Conservation (phyloP, 768 basidiomycete species). For the Cystobasidium tubakii region DNA sequence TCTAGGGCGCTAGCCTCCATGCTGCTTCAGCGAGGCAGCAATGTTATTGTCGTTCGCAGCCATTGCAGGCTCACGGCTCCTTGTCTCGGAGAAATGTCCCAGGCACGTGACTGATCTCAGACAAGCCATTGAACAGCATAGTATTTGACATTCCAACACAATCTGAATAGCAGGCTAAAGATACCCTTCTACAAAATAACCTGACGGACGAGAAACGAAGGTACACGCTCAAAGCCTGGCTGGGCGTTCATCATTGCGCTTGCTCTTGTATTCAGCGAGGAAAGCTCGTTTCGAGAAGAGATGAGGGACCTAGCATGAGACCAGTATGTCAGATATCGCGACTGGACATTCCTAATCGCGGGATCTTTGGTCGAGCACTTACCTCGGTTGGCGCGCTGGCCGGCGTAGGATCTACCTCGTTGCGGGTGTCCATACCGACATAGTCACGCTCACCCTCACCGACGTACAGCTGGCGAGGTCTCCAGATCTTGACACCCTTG, state of each 20-base stretch:
- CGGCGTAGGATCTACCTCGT: conserved; percentile 51
- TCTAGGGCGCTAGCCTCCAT: too few species aligned
- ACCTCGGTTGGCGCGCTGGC: conserved; percentile 48
- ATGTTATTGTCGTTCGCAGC: too few species aligned
- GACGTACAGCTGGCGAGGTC: conserved; percentile 62
- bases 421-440: conserved; percentile 61
- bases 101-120: background rate
- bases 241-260: conserved; percentile 7
- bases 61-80: too few species aligned
- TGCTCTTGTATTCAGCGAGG: conserved; percentile 38
- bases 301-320: conserved; percentile 35
- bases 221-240: conserved; percentile 35
- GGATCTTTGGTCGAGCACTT: background rate
- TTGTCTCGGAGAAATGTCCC: too few species aligned
- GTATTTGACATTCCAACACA: background rate
- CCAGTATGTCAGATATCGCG: too few species aligned
- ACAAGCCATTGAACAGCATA: background rate
- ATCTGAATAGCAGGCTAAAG: too few species aligned
- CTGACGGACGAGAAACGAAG: too few species aligned
- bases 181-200: too few species aligned
- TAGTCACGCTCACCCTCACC: conserved; percentile 70
- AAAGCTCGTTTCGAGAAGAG: conserved; percentile 38
- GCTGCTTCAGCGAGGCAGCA: too few species aligned
- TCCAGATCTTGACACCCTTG: conserved; percentile 82
- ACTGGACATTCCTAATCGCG: too few species aligned